Conservation (phyloP, 2,329 filamentous ascomycete species). For the Colletotrichum camelliae region DNA sequence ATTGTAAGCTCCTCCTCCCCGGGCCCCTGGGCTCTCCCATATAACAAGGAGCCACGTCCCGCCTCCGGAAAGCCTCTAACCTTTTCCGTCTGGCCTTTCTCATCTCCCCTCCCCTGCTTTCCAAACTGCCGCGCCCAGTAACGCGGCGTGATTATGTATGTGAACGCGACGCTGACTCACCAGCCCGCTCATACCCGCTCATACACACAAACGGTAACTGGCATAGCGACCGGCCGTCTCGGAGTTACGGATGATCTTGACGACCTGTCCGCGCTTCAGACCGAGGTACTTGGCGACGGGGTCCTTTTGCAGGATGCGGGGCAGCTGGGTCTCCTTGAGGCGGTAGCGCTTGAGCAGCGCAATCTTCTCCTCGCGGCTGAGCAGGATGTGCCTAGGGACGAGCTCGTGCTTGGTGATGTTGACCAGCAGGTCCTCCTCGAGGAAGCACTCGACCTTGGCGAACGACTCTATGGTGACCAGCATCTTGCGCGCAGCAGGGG, state of each 20-base stretch:
- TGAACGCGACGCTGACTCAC: neutral
- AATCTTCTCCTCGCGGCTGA: slow-evolving; percentile 88
- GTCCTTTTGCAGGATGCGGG: slow-evolving; percentile 88
- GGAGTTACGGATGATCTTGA: slow-evolving; percentile 96
- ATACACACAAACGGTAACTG: slow-evolving; percentile 81
- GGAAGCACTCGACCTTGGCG: slow-evolving; percentile 90
- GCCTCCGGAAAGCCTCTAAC: neutral
- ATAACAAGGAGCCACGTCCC: neutral
- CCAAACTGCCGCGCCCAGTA: neutral
- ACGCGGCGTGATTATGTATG: neutral
- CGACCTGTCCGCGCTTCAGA: slow-evolving; percentile 88
- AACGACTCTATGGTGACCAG: slow-evolving; percentile 77
- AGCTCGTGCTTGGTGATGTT: slow-evolving; percentile 99
- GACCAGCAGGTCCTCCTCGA: slow-evolving; percentile 93
- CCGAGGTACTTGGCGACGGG: slow-evolving; percentile 93
- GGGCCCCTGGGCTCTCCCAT: neutral
- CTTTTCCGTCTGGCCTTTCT: neutral
- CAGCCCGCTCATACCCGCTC: slow-evolving; percentile 51
- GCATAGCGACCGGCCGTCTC: slow-evolving; percentile 97
- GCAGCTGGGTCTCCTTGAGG: slow-evolving; percentile 96
- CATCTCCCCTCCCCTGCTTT: neutral
- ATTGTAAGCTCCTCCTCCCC: slow-evolving; percentile 4
- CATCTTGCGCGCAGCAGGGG: slow-evolving; percentile 85
- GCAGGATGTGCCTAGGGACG: slow-evolving; percentile 89
- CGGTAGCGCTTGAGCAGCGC: slow-evolving; percentile 88